Conservation (phyloP, 495 filamentous ascomycete genomes). For the Cenococcum geophilum region DNA sequence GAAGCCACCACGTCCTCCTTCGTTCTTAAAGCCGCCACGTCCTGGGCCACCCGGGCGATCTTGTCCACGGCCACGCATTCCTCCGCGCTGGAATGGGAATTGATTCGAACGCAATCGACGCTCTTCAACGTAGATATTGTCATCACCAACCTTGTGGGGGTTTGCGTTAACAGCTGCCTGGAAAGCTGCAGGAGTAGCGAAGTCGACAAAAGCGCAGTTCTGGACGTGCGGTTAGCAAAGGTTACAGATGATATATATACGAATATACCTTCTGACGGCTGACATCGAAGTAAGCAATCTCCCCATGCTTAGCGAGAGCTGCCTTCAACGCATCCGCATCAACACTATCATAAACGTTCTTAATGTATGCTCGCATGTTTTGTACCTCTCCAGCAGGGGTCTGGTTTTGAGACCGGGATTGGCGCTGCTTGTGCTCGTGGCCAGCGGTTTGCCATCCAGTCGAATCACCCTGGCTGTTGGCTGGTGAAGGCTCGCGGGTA, state of each 20-base stretch:
- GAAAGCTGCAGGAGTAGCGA: conserved; percentile 69
- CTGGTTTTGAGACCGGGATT: conserved; percentile 54
- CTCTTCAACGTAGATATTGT: conserved; percentile 80
- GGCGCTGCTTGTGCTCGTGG: conserved; percentile 68
- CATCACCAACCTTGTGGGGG: conserved; percentile 74
- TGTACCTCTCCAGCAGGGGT: conserved; percentile 33
- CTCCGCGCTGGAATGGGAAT: conserved; percentile 39
- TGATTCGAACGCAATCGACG: conserved; percentile 68
- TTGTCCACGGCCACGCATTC: conserved; percentile 40
- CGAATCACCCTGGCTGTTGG: conserved; percentile 43
- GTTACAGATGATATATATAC: conserved; percentile 25
- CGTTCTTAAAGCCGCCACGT: conserved; percentile 63
- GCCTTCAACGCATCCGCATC: conserved; percentile 59
- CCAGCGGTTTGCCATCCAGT: conserved; percentile 78
- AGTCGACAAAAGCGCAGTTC: conserved; percentile 98
- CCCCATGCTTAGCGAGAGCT: conserved; percentile 64
- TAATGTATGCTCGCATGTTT: conserved; percentile 75
- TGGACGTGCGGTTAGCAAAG: conserved; percentile 36
- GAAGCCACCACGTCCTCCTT: conserved; percentile 38
- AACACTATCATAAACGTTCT: conserved; percentile 86
- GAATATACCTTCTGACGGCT: conserved; percentile 75
- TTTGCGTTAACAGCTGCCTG: conserved; percentile 74
- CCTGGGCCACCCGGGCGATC: conserved; percentile 49
- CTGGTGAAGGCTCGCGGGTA: conserved; percentile 42
- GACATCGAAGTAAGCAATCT: conserved; percentile 81